These are phyloP conservation scores for Magnusiomyces ingens DNA, from an alignment of 1,139 yeast genomes.

Conservation along the genomic window DNA sequence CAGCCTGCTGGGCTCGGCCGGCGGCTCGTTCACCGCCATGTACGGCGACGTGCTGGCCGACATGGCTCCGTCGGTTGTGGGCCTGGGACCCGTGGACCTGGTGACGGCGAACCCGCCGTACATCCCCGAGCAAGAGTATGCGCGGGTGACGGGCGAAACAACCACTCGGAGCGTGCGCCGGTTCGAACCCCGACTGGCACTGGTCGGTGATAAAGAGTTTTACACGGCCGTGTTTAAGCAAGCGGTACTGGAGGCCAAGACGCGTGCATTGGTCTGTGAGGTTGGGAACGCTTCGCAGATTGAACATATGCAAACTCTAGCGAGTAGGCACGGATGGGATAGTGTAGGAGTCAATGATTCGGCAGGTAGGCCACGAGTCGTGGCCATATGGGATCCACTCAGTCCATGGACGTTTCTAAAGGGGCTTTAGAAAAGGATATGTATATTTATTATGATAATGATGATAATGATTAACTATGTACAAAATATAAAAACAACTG, in stretches of 20 bases:
- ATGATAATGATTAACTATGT: too few species aligned
- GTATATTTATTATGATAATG: too few species aligned
- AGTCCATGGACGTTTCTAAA: constrained; percentile 19
- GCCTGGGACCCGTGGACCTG: constrained; percentile 36
- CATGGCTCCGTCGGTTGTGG: too few species aligned
- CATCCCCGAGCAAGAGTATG: constrained; percentile 40
- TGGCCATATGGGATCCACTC: constrained; percentile 31
- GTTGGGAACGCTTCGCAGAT: constrained; percentile 37
- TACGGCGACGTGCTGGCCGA: constrained; percentile 22
- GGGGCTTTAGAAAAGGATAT: not conserved
- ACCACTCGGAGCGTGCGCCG: constrained; percentile 38
- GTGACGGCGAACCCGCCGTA: constrained; percentile 89
- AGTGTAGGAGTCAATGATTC: constrained; percentile 31
- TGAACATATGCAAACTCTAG: constrained; percentile 19
- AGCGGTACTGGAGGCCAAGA: constrained; percentile 36
- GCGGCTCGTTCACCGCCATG: constrained; percentile 2
- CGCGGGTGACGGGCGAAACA: not conserved
- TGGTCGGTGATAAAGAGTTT: constrained; percentile 69
- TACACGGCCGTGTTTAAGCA: constrained; percentile 49
- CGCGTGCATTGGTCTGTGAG: constrained; percentile 43
- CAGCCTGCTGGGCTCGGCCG: not conserved
- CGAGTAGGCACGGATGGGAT: constrained; percentile 22
- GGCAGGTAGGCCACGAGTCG: constrained; percentile 32
- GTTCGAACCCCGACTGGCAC: constrained; percentile 72
- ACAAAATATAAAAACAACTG: too few species aligned